Evolutionary conservation across 2,329 filamentous ascomycete genomes (phyloP).

Genomic region (Calonectria hawksworthii): DNA sequence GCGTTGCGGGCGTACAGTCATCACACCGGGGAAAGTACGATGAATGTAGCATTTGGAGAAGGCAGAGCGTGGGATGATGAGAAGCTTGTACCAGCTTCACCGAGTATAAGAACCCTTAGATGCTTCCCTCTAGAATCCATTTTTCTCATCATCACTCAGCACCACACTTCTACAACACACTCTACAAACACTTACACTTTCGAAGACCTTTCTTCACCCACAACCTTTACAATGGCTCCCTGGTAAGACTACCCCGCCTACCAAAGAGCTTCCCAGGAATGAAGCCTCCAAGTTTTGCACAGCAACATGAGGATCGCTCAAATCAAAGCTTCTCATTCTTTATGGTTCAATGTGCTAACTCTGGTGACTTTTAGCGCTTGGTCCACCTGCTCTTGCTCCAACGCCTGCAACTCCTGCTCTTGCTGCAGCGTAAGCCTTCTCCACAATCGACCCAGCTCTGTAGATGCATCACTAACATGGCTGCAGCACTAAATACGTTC

Average conservation of each 20-base stretch:
- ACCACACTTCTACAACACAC: neutral
- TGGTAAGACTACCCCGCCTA: neutral
- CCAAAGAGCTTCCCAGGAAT: neutral
- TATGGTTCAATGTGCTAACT: neutral
- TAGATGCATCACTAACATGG: neutral
- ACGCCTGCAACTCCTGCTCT: neutral
- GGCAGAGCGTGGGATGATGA: neutral
- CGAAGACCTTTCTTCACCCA: neutral
- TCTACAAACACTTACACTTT: neutral
- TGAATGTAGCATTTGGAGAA: neutral
- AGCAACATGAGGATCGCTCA: neutral
- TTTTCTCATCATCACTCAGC: neutral
- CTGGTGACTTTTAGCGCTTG: neutral
- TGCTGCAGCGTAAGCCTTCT: neutral
- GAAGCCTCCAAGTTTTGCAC: neutral
- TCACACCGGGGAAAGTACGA: neutral
- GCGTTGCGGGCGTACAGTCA: neutral
- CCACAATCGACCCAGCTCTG: too few species aligned
- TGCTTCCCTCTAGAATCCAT: neutral
- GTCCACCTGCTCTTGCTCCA: slow-evolving; percentile 1
- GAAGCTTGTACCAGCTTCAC: too few species aligned
- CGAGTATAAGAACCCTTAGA: neutral
- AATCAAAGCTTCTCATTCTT: neutral
- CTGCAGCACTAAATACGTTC: neutral
- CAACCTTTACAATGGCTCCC: neutral